Evolutionary conservation across 305 asterid genomes (phyloP).

Genomic region (Fraxinus albicans): DNA sequence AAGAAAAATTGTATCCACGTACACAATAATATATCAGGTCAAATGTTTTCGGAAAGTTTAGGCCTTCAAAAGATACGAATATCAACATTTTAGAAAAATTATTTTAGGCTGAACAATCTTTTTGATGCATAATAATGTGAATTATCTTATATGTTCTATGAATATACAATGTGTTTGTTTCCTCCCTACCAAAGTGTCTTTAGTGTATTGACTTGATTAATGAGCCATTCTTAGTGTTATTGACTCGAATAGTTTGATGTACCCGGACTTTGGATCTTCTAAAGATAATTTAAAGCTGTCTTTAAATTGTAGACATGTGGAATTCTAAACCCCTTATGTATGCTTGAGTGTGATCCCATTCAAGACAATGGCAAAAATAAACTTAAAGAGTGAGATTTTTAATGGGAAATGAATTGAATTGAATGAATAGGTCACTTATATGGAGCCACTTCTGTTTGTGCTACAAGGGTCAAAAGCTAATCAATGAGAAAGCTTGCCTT

Average conservation of each 20-base stretch:
- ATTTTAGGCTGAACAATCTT: neutral
- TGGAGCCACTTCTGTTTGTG: slow-evolving; percentile 75
- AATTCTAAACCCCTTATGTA: neutral
- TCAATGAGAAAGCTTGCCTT: slow-evolving; percentile 45
- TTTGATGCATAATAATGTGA: neutral
- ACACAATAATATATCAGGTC: neutral
- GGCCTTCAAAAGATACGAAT: neutral
- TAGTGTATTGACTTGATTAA: neutral
- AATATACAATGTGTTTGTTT: neutral
- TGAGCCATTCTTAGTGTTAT: neutral
- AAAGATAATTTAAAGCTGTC: neutral
- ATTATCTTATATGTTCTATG: neutral
- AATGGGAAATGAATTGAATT: neutral
- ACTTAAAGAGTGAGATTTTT: neutral
- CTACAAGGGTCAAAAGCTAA: slow-evolving; percentile 48
- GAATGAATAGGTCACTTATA: slow-evolving; percentile 40
- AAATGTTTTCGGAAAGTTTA: neutral
- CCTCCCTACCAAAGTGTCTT: neutral
- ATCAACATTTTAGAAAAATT: too few relatives aligned
- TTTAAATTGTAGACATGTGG: neutral
- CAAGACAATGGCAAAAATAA: neutral
- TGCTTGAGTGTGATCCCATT: neutral
- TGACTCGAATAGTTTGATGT: neutral
- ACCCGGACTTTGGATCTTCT: neutral
- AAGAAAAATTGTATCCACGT: neutral